Evolutionary conservation across 2,329 filamentous ascomycete genomes (phyloP).

Genomic region (Plectosphaerella cucumerina): DNA sequence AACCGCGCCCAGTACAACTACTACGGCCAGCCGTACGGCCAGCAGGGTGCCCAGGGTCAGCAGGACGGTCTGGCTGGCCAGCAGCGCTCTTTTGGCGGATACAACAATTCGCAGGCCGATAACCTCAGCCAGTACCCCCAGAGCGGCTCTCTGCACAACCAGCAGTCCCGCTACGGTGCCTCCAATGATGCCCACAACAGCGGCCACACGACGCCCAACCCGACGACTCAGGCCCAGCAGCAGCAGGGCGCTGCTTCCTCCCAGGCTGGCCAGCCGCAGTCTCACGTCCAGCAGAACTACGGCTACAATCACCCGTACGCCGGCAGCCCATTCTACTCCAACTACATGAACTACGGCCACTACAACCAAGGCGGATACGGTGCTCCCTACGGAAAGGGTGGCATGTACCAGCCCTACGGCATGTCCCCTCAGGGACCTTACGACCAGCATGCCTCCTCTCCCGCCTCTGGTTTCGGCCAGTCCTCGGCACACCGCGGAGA

Average conservation of each 20-base stretch:
- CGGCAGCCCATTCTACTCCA: slow-evolving; percentile 58
- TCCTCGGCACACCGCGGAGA: slow-evolving; percentile 49
- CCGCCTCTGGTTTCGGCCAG: slow-evolving; percentile 49
- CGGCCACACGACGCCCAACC: slow-evolving; percentile 87
- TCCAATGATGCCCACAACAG: slow-evolving; percentile 74
- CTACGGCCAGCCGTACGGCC: slow-evolving; percentile 59
- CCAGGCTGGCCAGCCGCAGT: slow-evolving; percentile 40
- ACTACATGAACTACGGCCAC: slow-evolving; percentile 50
- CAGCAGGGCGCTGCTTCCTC: slow-evolving; percentile 19
- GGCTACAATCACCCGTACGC: slow-evolving; percentile 57
- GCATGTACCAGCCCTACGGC: slow-evolving; percentile 53
- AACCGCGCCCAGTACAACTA: slow-evolving; percentile 73
- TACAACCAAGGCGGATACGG: slow-evolving; percentile 49
- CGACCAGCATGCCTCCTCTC: slow-evolving; percentile 46
- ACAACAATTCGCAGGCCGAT: slow-evolving; percentile 61
- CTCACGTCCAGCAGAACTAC: slow-evolving; percentile 43
- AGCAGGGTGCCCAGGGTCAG: slow-evolving; percentile 58
- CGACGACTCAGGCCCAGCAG: slow-evolving; percentile 54
- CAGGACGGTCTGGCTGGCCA: slow-evolving; percentile 69
- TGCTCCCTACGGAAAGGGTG: slow-evolving; percentile 51
- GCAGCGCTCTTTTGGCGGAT: slow-evolving; percentile 74
- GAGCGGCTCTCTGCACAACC: slow-evolving; percentile 57
- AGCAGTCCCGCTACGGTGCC: slow-evolving; percentile 52
- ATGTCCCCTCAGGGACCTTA: slow-evolving; percentile 54
- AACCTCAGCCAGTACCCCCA: slow-evolving; percentile 69